Percentiles rank a stretch among this genome's conserved stretches.
These are phyloP conservation scores for Talaromyces pinophilus DNA, from an alignment of 2,329 filamentous ascomycete genomes.

Conservation along the genomic window DNA sequence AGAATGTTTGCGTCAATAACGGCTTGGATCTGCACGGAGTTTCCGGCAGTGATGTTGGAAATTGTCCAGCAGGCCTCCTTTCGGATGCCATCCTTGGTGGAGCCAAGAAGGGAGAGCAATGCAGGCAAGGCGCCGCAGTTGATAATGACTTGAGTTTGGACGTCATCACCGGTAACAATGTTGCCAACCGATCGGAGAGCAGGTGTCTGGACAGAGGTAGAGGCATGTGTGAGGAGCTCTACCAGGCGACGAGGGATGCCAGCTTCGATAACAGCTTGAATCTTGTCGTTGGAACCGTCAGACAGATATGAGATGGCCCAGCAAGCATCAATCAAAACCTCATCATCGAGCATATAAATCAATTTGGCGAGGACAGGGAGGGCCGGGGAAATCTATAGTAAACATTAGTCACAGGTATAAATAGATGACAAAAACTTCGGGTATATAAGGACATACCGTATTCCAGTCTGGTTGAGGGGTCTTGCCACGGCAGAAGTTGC, in stretches of 20 bases:
- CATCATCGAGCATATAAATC: slow-evolving; percentile 96
- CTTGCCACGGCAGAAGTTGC: slow-evolving; percentile 99
- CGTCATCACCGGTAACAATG: slow-evolving; percentile 97
- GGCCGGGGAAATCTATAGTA: slow-evolving; percentile 78
- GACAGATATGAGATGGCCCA: slow-evolving; percentile 99
- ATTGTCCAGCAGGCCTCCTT: slow-evolving; percentile 99
- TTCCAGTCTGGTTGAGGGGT: slow-evolving; percentile 98
- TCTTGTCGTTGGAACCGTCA: slow-evolving; percentile 98
- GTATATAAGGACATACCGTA: slow-evolving; percentile 65
- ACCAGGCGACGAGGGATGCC: slow-evolving; percentile 95
- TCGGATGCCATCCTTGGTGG: slow-evolving; percentile 96
- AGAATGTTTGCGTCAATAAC: slow-evolving; percentile 98
- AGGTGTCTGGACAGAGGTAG: slow-evolving; percentile 96
- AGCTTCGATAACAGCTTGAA: slow-evolving; percentile 97
- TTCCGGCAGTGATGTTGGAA: slow-evolving; percentile 97
- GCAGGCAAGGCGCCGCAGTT: slow-evolving; percentile 94
- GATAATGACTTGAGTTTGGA: slow-evolving; percentile 99
- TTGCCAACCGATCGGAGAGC: slow-evolving; percentile 96
- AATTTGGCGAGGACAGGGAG: slow-evolving; percentile 95
- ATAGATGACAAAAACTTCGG: neutral
- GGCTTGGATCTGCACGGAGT: slow-evolving; percentile 94
- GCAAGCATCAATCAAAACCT: slow-evolving; percentile 97
- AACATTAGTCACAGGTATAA: slow-evolving; percentile 5
- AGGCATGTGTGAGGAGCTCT: slow-evolving; percentile 96
- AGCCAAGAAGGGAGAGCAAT: slow-evolving; percentile 89